Base-by-base conservation (phyloP, 2,329 filamentous ascomycete genomes). In the Cadophora sp. region DNA sequence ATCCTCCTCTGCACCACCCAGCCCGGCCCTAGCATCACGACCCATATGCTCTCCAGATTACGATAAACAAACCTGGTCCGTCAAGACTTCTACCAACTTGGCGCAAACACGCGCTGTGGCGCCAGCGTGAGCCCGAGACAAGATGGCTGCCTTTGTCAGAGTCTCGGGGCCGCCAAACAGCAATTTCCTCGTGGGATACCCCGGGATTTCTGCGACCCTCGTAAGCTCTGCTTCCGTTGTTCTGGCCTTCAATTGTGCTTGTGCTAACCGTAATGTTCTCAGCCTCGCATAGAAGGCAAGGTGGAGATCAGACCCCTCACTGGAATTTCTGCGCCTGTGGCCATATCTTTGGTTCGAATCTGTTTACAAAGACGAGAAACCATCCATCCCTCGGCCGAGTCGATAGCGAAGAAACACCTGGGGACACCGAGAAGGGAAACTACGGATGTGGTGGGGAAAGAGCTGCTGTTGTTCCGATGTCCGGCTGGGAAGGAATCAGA, bases 271-370 rank as follows among this genome's bases (percentile, higher is more conserved):
- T 58, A 45, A 58, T 64, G 50, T 68, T 47, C 51, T 43, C 77
- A 97, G 93, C 96, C 96, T 76, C 92, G 96, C 78, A 95, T 99
- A 82, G 95, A 97, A 84, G 96, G 96, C 75, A 97, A 96, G 79
- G 96, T 99, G 78, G 96, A 98, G 82, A 96, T 99, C 75, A 89
- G 96, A 68, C 96, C 96, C 50, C 89, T 89, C 64, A 85, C 90
- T 70, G 95, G 96, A 68, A 90, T 91, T 75, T 95, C 94, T 20
- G 94, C 94, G 74, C 94, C 96, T 50, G 94, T 98, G 75, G 88
- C 91, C 77, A 85, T 99, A 76, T 97, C 94, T 59, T 88, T 97
- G 73, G 95, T 98, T 73, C 94, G 94, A 75, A 96, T 99, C 83
- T 94, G 91, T 75, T 87, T 99, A 65, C 94, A 97, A 77, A 90